Percentiles rank a stretch among this genome's conserved stretches.
These are phyloP conservation scores for Trichosporon sp. DNA, from an alignment of 1,284 basidiomycete genomes.

Conservation along the genomic window DNA sequence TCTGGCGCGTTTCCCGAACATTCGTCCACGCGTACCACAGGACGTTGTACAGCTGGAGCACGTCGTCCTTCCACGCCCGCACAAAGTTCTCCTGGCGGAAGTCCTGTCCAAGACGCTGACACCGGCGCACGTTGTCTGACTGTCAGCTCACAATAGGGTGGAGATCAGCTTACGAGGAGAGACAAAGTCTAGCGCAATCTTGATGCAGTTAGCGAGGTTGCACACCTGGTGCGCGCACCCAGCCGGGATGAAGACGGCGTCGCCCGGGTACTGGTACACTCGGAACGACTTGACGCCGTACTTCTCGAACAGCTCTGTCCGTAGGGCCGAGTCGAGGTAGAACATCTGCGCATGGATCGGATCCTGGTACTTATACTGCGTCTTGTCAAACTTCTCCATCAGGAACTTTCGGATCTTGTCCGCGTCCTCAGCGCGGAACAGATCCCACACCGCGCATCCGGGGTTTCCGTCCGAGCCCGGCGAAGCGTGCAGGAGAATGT, in stretches of 20 bases:
- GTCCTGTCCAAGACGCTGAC: constrained; percentile 77
- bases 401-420: constrained; percentile 71
- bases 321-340: constrained; percentile 69
- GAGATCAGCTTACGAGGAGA: constrained; percentile 56
- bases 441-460: constrained; percentile 87
- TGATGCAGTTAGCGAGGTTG: constrained; percentile 78
- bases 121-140: constrained; percentile 74
- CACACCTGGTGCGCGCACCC: constrained; percentile 89
- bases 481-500: constrained; percentile 78
- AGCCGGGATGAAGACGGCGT: constrained; percentile 92
- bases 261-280: constrained; percentile 83
- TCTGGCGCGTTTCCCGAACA: constrained; percentile 32
- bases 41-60: constrained; percentile 82
- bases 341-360: constrained; percentile 88
- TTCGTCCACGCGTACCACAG: constrained; percentile 62
- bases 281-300: constrained; percentile 72
- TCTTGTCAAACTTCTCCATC: constrained; percentile 43
- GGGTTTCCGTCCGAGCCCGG: constrained; percentile 59
- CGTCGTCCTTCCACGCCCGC: constrained; percentile 89
- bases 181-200: constrained; percentile 94
- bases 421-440: constrained; percentile 80
- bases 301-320: constrained; percentile 64
- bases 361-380: constrained; percentile 53
- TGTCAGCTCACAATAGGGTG: constrained; percentile 5
- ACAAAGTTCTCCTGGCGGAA: constrained; percentile 82